phyloP scores from a whole-genome alignment of 441 rosid species.

The Populus hybrid region DNA sequence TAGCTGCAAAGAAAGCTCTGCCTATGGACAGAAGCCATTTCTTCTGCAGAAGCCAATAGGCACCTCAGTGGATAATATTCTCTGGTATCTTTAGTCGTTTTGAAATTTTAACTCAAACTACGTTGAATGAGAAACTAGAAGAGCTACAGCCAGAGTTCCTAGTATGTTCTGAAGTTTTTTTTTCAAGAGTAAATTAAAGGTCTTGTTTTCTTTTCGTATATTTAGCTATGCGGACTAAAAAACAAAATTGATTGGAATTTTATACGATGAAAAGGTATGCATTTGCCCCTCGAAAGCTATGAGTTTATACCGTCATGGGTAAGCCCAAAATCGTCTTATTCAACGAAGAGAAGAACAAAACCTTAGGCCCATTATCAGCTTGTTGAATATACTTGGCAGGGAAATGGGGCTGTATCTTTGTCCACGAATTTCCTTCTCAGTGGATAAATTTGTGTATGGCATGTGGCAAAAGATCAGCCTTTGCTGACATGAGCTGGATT shows the following conservation, averaged over 20 bases:
- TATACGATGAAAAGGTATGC: not conserved
- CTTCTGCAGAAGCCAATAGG: not conserved
- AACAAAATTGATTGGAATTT: not conserved
- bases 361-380: not conserved
- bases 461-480: conserved; percentile 43
- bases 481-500: conserved; percentile 21
- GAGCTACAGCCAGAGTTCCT: not conserved
- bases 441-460: conserved; percentile 27
- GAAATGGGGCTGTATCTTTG: conserved; percentile 11
- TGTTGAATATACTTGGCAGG: not conserved
- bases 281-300: not conserved
- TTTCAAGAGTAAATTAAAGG: not conserved
- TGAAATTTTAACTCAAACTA: not conserved
- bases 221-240: not conserved
- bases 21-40: not conserved
- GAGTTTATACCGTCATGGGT: not conserved
- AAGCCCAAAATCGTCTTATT: not conserved
- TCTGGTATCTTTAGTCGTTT: not conserved
- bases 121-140: not conserved
- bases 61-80: not conserved
- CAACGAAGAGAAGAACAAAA: not conserved
- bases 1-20: not conserved
- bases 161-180: not conserved
- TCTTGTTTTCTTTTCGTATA: not conserved
- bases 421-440: conserved; percentile 35